phyloP scores from a whole-genome alignment of 352 stramenopile species.

The Phytopythium ostracodes region DNA sequence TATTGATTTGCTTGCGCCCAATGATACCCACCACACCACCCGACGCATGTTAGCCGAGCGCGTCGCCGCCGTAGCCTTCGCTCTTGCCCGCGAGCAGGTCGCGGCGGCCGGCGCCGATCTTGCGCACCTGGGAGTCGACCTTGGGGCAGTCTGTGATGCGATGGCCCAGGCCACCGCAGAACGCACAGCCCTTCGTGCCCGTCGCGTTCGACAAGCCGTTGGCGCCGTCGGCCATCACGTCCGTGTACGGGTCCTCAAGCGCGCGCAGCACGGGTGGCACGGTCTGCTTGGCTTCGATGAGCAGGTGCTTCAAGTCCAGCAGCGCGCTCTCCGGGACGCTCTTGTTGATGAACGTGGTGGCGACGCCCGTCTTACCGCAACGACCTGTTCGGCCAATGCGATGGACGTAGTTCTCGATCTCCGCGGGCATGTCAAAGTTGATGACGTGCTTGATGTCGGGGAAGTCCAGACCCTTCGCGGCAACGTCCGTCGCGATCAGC shows the following conservation, averaged over 20 bases:
- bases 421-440: slow-evolving; percentile 99
- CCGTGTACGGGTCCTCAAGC: slow-evolving; percentile 96
- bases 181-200: slow-evolving; percentile 94
- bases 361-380: slow-evolving; percentile 96
- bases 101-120: slow-evolving; percentile 90
- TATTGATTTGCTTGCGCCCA: slow-evolving; percentile 7
- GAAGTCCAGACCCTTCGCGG: slow-evolving; percentile 98
- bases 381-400: slow-evolving; percentile 97
- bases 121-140: slow-evolving; percentile 96
- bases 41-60: slow-evolving; percentile 42
- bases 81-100: slow-evolving; percentile 93
- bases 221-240: slow-evolving; percentile 51
- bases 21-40: not conserved
- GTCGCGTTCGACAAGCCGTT: slow-evolving; percentile 58
- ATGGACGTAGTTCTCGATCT: slow-evolving; percentile 99
- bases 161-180: slow-evolving; percentile 98
- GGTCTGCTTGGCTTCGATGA: slow-evolving; percentile 97
- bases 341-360: slow-evolving; percentile 99
- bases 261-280: slow-evolving; percentile 97
- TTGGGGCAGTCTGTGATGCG: slow-evolving; percentile 99
- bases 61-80: slow-evolving; percentile 93
- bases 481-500: slow-evolving; percentile 97
- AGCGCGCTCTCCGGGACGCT: slow-evolving; percentile 92
- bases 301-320: slow-evolving; percentile 98
- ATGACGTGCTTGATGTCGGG: slow-evolving; percentile 99